These are phyloP conservation scores for Sporisorium scitamineum DNA, from an alignment of 1,284 basidiomycete genomes.

Conservation along the genomic window DNA sequence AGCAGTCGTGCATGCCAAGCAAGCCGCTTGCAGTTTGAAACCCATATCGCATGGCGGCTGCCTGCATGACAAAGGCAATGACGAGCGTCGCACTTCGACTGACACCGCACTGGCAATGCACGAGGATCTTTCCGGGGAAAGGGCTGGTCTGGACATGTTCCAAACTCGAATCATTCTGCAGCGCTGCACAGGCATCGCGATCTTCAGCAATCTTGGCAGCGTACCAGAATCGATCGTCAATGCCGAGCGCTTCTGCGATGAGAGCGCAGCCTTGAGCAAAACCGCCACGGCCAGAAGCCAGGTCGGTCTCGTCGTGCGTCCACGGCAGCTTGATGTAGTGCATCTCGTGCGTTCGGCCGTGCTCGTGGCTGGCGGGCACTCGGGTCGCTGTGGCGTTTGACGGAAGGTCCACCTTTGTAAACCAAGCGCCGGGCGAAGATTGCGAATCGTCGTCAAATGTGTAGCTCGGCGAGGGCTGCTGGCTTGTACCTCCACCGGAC, in stretches of 20 bases:
- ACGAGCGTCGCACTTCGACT: slow-evolving; percentile 91
- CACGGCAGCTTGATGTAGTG: slow-evolving; percentile 88
- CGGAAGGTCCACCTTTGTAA: slow-evolving; percentile 54
- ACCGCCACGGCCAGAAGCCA: slow-evolving; percentile 53
- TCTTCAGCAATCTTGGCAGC: slow-evolving; percentile 70
- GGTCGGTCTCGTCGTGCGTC: slow-evolving; percentile 77
- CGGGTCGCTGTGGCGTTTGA: slow-evolving; percentile 46
- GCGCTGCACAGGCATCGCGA: slow-evolving; percentile 73
- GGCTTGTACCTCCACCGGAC: slow-evolving; percentile 10
- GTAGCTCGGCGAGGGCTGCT: slow-evolving; percentile 25
- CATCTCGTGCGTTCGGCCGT: slow-evolving; percentile 28
- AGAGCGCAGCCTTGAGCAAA: slow-evolving; percentile 59
- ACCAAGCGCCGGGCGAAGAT: slow-evolving; percentile 22
- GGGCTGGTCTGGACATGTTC: slow-evolving; percentile 30
- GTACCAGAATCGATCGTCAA: slow-evolving; percentile 73
- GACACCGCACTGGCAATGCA: slow-evolving; percentile 83
- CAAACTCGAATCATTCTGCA: slow-evolving; percentile 29
- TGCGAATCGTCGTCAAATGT: slow-evolving; percentile 18
- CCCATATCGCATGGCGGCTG: slow-evolving; percentile 78
- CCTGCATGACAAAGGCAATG: slow-evolving; percentile 94
- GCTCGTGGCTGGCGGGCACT: slow-evolving; percentile 32
- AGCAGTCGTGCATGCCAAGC: slow-evolving; percentile 89
- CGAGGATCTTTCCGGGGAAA: slow-evolving; percentile 50
- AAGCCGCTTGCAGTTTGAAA: slow-evolving; percentile 46
- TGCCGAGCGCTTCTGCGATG: slow-evolving; percentile 72